A percentile compares a stretch with the other conserved stretches of the same genome.
These are phyloP conservation scores for Thermothielavioides terrestris DNA, from an alignment of 495 filamentous ascomycete species.

Conservation along the genomic window DNA sequence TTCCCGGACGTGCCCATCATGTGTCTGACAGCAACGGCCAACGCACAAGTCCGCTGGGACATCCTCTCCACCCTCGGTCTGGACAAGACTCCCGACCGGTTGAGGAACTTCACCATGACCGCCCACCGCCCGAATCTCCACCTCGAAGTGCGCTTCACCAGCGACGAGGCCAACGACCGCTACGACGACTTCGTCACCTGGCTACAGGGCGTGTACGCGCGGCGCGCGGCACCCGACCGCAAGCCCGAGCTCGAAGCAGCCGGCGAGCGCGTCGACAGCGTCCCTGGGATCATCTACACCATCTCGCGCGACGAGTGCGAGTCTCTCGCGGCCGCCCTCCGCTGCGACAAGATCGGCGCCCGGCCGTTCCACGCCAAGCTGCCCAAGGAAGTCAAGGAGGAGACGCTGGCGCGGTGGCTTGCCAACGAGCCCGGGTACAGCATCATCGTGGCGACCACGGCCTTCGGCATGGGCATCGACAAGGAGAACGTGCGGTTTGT, in stretches of 20 bases:
- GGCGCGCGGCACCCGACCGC: conserved; percentile 46
- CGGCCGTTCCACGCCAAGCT: conserved; percentile 65
- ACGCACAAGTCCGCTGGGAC: conserved; percentile 65
- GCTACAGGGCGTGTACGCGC: conserved; percentile 59
- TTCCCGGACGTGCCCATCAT: conserved; percentile 82
- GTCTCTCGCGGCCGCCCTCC: conserved; percentile 55
- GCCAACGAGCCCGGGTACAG: conserved; percentile 65
- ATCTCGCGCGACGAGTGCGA: conserved; percentile 71
- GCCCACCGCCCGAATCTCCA: conserved; percentile 79
- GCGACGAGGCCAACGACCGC: conserved; percentile 61
- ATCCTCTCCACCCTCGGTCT: conserved; percentile 68
- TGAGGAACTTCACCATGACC: conserved; percentile 73
- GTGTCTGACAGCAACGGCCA: conserved; percentile 86
- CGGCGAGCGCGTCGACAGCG: conserved; percentile 48
- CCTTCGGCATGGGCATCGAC: conserved; percentile 97
- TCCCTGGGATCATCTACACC: conserved; percentile 87
- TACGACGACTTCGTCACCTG: conserved; percentile 62
- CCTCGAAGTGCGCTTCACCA: conserved; percentile 83
- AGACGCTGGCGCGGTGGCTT: conserved; percentile 64
- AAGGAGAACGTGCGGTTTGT: conserved; percentile 91
- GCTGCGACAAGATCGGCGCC: conserved; percentile 54
- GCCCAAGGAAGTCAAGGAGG: conserved; percentile 51
- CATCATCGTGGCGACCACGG: conserved; percentile 88
- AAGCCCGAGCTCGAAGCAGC: conserved; percentile 40
- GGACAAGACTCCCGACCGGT: conserved; percentile 36